phyloP scores from a whole-genome alignment of 1,139 yeast genomes.

The Lodderomyces theae region DNA sequence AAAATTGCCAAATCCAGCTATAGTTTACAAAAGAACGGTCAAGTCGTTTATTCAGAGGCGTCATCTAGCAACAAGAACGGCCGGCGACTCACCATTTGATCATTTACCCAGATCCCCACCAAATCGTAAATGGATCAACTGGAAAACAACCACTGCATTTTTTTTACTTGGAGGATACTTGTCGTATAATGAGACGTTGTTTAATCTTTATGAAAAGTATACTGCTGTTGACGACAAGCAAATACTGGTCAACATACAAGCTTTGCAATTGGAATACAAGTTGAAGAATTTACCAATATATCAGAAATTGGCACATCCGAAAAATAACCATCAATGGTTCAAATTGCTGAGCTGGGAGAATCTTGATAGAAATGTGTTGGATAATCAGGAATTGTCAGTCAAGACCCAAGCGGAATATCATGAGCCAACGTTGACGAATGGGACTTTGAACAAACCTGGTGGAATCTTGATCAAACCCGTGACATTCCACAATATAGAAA shows the following conservation, averaged over 20 bases:
- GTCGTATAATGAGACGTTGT: slow-evolving; percentile 36
- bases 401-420: slow-evolving; percentile 35
- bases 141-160: slow-evolving; percentile 31
- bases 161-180: slow-evolving; percentile 28
- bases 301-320: slow-evolving; percentile 40
- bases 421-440: slow-evolving; percentile 26
- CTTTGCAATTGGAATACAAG: slow-evolving; percentile 41
- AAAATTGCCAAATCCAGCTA: neutral
- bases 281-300: slow-evolving; percentile 54
- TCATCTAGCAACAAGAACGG: slow-evolving; percentile 26
- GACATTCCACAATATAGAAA: slow-evolving; percentile 57
- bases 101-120: slow-evolving; percentile 25
- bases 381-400: slow-evolving; percentile 18
- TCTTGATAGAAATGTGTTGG: slow-evolving; percentile 44
- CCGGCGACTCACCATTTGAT: slow-evolving; percentile 36
- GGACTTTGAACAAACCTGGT: slow-evolving; percentile 57
- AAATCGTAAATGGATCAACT: slow-evolving; percentile 28
- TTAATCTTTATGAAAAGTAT: slow-evolving; percentile 31
- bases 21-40: neutral
- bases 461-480: slow-evolving; percentile 75
- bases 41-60: slow-evolving; percentile 1
- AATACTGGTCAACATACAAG: slow-evolving; percentile 15
- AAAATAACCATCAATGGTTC: slow-evolving; percentile 40
- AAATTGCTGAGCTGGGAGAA: slow-evolving; percentile 60
- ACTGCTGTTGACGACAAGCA: slow-evolving; percentile 22